Base-by-base conservation (phyloP, 306 rosid species). In the Trifolium repens region DNA sequence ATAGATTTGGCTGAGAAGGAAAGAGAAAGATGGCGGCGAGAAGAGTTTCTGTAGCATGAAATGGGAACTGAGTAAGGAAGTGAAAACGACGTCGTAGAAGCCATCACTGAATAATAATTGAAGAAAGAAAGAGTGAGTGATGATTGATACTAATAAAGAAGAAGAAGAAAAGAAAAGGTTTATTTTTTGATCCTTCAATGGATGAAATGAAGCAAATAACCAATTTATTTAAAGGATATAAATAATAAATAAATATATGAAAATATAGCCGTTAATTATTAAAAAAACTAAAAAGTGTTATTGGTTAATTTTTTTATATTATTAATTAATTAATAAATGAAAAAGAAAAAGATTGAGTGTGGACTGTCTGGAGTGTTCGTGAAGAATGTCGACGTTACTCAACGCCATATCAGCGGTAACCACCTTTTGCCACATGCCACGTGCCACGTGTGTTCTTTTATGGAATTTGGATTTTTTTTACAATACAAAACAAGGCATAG, bases 61-160 rank as follows among this genome's bases (percentile, higher is more conserved):
- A 82, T 62, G 3, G 88, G 76, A 69, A 80, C 77, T 0, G 87
- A 61, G 27, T 76, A 84, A 59, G 86, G 60, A 62, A 85, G 78
- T 5, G 86, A 75, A 68, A 87, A 73, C 34, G 88, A 79, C 72
- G 91, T 79, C 52, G 87, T 55, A 32, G 91, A 85, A 35, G 90
- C 88, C 97, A 94, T 94, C 12, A 7, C 2, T n/a, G 34, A 73
- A 13, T 1, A n/a, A 24, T 13, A n/a, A 24, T 13, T 4, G 19
- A 35, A 22, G 0, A 34, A 5, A 44, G 24, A 19, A n/a, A 8
- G 26, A 52, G 32, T 0, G 69, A 24, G 61, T 49, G 55, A 50
- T 15, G 57, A 7, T 7, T 17, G 27, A 54, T 9, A 54, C 2
- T 54, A 17, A 19, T 54, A 6, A 1, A 52, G 24, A 8, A 1